Conservation (phyloP, 805 yeast genomes). For the Danielia oregonensis region DNA sequence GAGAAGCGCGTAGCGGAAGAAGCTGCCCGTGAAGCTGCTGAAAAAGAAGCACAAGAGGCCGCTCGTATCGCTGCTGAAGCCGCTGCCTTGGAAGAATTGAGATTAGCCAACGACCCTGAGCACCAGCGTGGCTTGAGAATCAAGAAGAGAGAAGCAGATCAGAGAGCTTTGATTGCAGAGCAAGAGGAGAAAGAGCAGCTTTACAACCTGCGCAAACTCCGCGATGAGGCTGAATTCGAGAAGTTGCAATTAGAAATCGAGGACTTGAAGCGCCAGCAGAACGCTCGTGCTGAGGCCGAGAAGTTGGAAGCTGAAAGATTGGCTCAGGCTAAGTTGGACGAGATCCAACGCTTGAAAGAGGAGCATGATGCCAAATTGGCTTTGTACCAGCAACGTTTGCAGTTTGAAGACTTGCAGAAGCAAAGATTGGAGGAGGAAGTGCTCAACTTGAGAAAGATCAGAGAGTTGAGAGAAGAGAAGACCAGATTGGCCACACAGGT, state of each 20-base stretch:
- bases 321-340: constrained; percentile 30
- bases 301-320: constrained; percentile 25
- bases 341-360: constrained; percentile 30
- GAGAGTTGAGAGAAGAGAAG: constrained; percentile 37
- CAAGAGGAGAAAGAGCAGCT: constrained; percentile 24
- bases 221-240: constrained; percentile 24
- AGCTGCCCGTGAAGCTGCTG: constrained; percentile 21
- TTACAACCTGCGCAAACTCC: constrained; percentile 22
- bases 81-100: constrained; percentile 3
- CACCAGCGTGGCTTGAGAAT: constrained; percentile 24
- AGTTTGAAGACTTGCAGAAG: constrained; percentile 37
- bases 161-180: constrained; percentile 21
- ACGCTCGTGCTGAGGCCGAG: constrained; percentile 20
- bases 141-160: constrained; percentile 24
- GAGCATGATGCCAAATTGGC: constrained; percentile 32
- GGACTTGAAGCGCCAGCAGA: constrained; percentile 22
- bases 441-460: constrained; percentile 36
- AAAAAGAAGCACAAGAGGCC: constrained; percentile 15
- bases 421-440: constrained; percentile 36
- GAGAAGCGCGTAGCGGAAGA: constrained; percentile 16
- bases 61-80: constrained; percentile 2
- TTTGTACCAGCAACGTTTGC: constrained; percentile 27
- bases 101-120: constrained; percentile 22
- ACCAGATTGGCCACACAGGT: constrained; percentile 25
- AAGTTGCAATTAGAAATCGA: constrained; percentile 30